Conservation (phyloP, 495 filamentous ascomycete genomes). For the Neurospora intermedia region DNA sequence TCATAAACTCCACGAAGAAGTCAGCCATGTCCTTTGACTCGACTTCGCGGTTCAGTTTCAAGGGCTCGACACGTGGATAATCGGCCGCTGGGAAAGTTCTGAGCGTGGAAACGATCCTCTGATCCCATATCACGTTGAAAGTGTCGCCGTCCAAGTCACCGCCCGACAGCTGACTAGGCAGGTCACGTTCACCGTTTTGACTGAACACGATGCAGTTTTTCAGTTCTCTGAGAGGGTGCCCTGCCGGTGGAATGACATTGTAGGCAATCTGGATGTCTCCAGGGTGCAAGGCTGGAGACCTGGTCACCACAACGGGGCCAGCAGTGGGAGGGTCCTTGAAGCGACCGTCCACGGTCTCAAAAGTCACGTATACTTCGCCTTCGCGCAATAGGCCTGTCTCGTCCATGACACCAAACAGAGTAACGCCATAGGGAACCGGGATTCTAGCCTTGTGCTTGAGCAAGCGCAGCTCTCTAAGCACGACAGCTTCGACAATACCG, state of each 20-base stretch:
- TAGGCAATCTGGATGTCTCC: constrained; percentile 64
- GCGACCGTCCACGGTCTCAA: too few relatives aligned
- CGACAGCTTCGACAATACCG: constrained; percentile 49
- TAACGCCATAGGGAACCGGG: constrained; percentile 53
- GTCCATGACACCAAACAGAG: constrained; percentile 73
- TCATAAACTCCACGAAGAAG: constrained; percentile 76
- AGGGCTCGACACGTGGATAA: constrained; percentile 46
- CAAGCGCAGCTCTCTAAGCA: constrained; percentile 53
- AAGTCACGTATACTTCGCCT: constrained; percentile 53
- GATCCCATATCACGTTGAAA: constrained; percentile 66
- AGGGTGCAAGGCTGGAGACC: constrained; percentile 66
- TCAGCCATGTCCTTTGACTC: constrained; percentile 51
- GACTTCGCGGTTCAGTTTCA: constrained; percentile 47
- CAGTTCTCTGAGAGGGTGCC: constrained; percentile 49
- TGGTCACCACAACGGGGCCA: constrained; percentile 44
- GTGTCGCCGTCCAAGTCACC: constrained; percentile 78
- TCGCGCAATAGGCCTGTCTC: constrained; percentile 45
- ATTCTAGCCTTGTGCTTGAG: constrained; percentile 72
- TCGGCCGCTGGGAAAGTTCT: constrained; percentile 46
- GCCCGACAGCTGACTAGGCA: constrained; percentile 66
- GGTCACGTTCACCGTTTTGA: constrained; percentile 53
- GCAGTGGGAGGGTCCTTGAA: too few relatives aligned
- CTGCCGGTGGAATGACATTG: constrained; percentile 37
- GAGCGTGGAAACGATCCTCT: constrained; percentile 25
- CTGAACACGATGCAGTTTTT: constrained; percentile 73